These are phyloP conservation scores for Blastomyces emzantsi DNA, from an alignment of 2,329 filamentous ascomycete genomes.

Conservation along the genomic window DNA sequence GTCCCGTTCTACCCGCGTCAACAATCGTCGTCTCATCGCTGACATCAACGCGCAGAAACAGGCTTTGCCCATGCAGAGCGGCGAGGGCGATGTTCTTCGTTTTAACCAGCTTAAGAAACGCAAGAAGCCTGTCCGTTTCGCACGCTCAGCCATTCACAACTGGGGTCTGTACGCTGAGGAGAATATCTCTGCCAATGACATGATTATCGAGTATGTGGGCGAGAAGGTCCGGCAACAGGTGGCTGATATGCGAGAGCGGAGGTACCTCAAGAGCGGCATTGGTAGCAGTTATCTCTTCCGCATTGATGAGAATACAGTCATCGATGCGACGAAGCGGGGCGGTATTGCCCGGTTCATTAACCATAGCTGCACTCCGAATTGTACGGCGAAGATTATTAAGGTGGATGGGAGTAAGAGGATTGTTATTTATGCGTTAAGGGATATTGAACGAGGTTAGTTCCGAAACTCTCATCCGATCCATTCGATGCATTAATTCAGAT, in stretches of 20 bases:
- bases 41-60: conserved; percentile 95
- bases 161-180: conserved; percentile 98
- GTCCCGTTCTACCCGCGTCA: conserved; percentile 87
- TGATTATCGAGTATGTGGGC: conserved; percentile 99
- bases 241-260: conserved; percentile 86
- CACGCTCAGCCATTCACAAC: conserved; percentile 94
- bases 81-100: conserved; percentile 80
- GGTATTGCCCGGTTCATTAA: conserved; percentile 99
- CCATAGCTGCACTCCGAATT: conserved; percentile 94
- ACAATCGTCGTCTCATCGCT: conserved; percentile 87
- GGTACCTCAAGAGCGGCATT: conserved; percentile 92
- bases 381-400: conserved; percentile 98
- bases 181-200: conserved; percentile 92
- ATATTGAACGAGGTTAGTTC: conserved; percentile 84
- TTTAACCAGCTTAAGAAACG: conserved; percentile 99
- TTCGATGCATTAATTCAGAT: not conserved
- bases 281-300: conserved; percentile 96
- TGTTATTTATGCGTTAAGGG: conserved; percentile 94
- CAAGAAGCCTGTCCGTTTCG: conserved; percentile 98
- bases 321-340: conserved; percentile 97
- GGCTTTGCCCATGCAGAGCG: conserved; percentile 55
- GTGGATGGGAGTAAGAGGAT: conserved; percentile 97
- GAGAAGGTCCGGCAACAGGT: conserved; percentile 96
- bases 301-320: conserved; percentile 94
- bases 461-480: not conserved